Evolutionary conservation across 2,329 filamentous ascomycete species (phyloP).

Genomic region (Bipolaris cookei): DNA sequence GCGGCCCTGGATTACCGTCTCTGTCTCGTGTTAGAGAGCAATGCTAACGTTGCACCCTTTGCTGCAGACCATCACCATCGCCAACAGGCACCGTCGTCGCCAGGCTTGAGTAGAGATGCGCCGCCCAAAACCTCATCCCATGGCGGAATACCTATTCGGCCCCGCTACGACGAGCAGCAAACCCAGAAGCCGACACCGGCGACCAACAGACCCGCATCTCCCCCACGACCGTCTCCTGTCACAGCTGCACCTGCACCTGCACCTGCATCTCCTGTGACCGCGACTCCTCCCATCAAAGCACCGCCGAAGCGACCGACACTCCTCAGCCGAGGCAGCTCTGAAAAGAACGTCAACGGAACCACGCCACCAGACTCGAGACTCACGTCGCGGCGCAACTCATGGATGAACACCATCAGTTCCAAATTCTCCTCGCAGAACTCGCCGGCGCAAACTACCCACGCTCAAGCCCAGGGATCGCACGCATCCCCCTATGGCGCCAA

Average conservation of each 20-base stretch:
- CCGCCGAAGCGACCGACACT: constrained; percentile 51
- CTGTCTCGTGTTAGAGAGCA: constrained; percentile 6
- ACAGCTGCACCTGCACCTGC: constrained; percentile 24
- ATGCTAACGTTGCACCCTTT: constrained; percentile 26
- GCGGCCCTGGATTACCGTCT: constrained; percentile 7
- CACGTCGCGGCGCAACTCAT: constrained; percentile 70
- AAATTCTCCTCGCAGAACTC: constrained; percentile 75
- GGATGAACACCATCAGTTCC: constrained; percentile 91
- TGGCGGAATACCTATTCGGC: constrained; percentile 33
- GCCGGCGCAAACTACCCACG: constrained; percentile 42
- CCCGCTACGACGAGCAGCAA: constrained; percentile 26
- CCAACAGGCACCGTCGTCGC: constrained; percentile 46
- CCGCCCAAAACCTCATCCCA: constrained; percentile 47
- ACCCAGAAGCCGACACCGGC: constrained; percentile 20
- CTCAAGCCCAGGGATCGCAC: constrained; percentile 44
- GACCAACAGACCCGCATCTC: constrained; percentile 36
- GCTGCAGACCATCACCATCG: constrained; percentile 46
- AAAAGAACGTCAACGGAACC: constrained; percentile 40
- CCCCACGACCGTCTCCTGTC: constrained; percentile 30
- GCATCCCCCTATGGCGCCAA: constrained; percentile 51
- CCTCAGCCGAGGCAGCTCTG: constrained; percentile 50
- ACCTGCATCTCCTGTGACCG: constrained; percentile 8
- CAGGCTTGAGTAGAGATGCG: constrained; percentile 42
- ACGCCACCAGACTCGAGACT: constrained; percentile 40
- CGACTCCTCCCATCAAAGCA: constrained; percentile 34